Conservation (phyloP, 139 green algal species). For the Haematococcus sp. region DNA sequence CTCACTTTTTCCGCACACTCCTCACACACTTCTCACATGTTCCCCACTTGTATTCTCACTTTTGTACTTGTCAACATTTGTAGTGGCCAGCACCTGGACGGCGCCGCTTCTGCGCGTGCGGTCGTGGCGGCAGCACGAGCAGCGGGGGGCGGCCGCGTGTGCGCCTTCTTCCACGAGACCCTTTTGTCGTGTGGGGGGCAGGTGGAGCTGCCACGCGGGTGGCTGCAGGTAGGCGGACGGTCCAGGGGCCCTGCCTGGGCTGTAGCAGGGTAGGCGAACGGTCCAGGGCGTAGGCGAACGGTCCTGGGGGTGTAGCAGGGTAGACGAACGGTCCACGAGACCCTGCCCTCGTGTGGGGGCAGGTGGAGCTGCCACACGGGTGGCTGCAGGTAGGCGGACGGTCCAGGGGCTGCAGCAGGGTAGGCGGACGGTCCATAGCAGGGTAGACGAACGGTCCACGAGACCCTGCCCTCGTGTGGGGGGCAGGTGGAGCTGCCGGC, state of each 20-base stretch:
- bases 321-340: too few relatives aligned
- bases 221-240: slow-evolving; percentile 34
- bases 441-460: too few relatives aligned
- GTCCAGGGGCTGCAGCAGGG: too few relatives aligned
- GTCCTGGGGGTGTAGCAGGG: too few relatives aligned
- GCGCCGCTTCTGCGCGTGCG: slow-evolving; percentile 23
- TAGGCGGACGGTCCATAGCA: too few relatives aligned
- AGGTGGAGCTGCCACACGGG: slow-evolving; percentile 44
- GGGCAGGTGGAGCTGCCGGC: slow-evolving; percentile 59
- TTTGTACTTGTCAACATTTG: too few relatives aligned
- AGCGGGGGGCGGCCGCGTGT: slow-evolving; percentile 41
- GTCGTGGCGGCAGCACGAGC: slow-evolving; percentile 46
- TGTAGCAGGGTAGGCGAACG: too few relatives aligned
- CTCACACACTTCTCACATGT: too few relatives aligned
- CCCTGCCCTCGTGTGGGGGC: slow-evolving; percentile 63
- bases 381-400: slow-evolving; percentile 37
- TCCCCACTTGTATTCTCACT: too few relatives aligned
- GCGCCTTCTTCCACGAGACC: slow-evolving; percentile 60
- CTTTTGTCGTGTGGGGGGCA: slow-evolving; percentile 70
- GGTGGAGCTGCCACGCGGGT: slow-evolving; percentile 38
- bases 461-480: slow-evolving; percentile 65
- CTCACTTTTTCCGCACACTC: too few relatives aligned
- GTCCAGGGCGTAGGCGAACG: too few relatives aligned
- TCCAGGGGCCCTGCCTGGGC: too few relatives aligned
- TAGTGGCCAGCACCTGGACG: slow-evolving; percentile 60